phyloP scores from a whole-genome alignment of 495 filamentous ascomycete genomes.

The Aspergillus nidulans region DNA sequence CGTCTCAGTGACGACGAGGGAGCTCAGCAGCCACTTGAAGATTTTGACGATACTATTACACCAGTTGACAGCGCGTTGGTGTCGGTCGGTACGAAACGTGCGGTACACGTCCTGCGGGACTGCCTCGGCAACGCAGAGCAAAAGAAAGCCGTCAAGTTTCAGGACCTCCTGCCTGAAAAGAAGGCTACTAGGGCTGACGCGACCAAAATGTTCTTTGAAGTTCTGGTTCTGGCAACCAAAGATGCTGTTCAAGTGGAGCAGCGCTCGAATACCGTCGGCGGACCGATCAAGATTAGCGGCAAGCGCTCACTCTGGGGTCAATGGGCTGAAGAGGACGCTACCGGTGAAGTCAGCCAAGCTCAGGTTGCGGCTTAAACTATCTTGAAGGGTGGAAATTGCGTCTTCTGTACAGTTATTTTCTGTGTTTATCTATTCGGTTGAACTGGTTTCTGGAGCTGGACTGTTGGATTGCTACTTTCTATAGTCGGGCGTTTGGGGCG shows the following conservation, averaged over 20 bases:
- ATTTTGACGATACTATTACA: conserved; percentile 77
- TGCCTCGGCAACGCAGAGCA: conserved; percentile 66
- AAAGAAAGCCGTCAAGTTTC: conserved; percentile 81
- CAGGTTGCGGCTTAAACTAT: conserved; percentile 25
- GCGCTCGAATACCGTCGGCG: conserved; percentile 64
- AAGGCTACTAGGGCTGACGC: conserved; percentile 79
- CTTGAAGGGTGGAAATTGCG: background rate
- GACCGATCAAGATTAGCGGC: conserved; percentile 70
- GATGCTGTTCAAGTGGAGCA: conserved; percentile 98
- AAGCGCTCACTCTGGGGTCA: conserved; percentile 92
- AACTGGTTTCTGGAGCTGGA: conserved; percentile 2
- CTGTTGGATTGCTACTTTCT: conserved; percentile 7
- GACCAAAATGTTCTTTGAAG: conserved; percentile 99
- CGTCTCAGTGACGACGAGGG: conserved; percentile 52
- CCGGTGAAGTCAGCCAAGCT: conserved; percentile 43
- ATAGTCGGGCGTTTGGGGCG: conserved; percentile 16
- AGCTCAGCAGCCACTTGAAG: conserved; percentile 36
- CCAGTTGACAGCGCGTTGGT: conserved; percentile 78
- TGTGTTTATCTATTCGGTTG: conserved; percentile 3
- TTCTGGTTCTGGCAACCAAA: conserved; percentile 92
- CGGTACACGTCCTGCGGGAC: conserved; percentile 89
- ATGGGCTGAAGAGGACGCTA: conserved; percentile 86
- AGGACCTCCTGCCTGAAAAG: conserved; percentile 80
- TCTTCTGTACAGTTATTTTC: conserved; percentile 11
- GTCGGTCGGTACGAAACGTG: conserved; percentile 86